Conservation (phyloP, 257 asterid species). For the Fraxinus americana region DNA sequence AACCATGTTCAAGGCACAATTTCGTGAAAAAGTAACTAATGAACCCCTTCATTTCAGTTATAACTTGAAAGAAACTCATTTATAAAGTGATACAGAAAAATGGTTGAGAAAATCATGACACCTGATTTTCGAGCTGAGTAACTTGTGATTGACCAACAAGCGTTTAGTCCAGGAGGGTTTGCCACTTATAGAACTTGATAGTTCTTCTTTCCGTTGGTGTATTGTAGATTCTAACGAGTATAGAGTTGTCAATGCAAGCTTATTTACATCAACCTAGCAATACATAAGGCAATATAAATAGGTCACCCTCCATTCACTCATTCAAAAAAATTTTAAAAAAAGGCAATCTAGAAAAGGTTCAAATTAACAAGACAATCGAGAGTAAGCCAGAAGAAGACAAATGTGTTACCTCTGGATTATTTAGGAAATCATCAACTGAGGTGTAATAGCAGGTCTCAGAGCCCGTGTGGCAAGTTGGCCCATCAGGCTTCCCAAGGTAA, state of each 20-base stretch:
- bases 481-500: slow-evolving; percentile 89
- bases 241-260: slow-evolving; percentile 64
- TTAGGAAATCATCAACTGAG: slow-evolving; percentile 47
- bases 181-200: slow-evolving; percentile 36
- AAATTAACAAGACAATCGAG: neutral
- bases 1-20: neutral
- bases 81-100: neutral
- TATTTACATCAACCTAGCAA: slow-evolving; percentile 50
- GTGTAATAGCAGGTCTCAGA: slow-evolving; percentile 86
- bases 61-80: neutral
- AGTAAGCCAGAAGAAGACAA: neutral
- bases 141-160: slow-evolving; percentile 54
- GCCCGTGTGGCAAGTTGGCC: slow-evolving; percentile 94
- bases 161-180: slow-evolving; percentile 88
- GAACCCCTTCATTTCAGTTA: neutral
- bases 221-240: slow-evolving; percentile 74
- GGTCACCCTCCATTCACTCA: neutral
- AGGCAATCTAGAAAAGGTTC: neutral
- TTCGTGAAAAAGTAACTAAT: neutral
- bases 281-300: neutral
- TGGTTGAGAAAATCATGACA: slow-evolving; percentile 15
- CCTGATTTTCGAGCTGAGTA: slow-evolving; percentile 85
- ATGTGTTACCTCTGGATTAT: slow-evolving; percentile 43
- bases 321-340: neutral
- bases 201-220: slow-evolving; percentile 56